Percentiles rank a stretch among this genome's conserved stretches.
These are phyloP conservation scores for Hericium erinaceus DNA, from an alignment of 768 basidiomycete species.

Conservation along the genomic window DNA sequence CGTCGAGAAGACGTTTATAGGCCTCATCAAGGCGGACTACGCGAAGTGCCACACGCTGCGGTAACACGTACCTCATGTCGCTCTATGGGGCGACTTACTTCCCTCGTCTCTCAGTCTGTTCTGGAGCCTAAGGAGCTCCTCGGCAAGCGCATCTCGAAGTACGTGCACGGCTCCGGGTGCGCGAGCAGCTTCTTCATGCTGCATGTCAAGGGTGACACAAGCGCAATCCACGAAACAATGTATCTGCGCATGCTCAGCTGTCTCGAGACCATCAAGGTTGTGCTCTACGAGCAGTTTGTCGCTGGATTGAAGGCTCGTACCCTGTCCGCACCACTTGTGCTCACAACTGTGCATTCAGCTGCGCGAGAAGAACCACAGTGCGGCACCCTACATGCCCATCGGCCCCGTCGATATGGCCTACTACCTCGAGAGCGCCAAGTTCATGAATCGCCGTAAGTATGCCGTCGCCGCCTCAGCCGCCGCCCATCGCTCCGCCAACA, in stretches of 20 bases:
- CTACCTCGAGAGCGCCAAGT: conserved; percentile 87
- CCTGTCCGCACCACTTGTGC: background rate
- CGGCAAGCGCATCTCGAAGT: conserved; percentile 86
- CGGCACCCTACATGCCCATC: conserved; percentile 71
- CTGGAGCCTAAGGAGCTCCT: conserved; percentile 60
- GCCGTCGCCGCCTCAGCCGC: background rate
- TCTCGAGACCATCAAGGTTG: conserved; percentile 79
- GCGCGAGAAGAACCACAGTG: conserved; percentile 95
- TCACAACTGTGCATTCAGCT: too few relatives aligned
- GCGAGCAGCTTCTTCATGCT: conserved; percentile 92
- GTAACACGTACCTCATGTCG: conserved; percentile 98
- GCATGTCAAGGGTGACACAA: conserved; percentile 79
- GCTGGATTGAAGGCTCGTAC: conserved; percentile 58
- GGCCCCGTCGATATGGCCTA: conserved; percentile 89
- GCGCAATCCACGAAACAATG: conserved; percentile 72
- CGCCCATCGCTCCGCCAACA: too few relatives aligned
- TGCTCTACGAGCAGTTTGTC: conserved; percentile 87
- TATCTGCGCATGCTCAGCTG: conserved; percentile 72
- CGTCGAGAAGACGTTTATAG: conserved; percentile 90
- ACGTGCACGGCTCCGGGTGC: conserved; percentile 93
- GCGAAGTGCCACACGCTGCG: conserved; percentile 76
- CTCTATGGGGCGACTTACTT: conserved; percentile 92
- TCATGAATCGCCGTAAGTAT: conserved; percentile 90
- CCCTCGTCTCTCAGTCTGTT: conserved; percentile 65
- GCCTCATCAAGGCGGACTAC: conserved; percentile 68